Evolutionary conservation across 2,329 filamentous ascomycete genomes (phyloP), one percentile per base, ranked within the genome.

Genomic region (Aspergillus neoniger): DNA sequence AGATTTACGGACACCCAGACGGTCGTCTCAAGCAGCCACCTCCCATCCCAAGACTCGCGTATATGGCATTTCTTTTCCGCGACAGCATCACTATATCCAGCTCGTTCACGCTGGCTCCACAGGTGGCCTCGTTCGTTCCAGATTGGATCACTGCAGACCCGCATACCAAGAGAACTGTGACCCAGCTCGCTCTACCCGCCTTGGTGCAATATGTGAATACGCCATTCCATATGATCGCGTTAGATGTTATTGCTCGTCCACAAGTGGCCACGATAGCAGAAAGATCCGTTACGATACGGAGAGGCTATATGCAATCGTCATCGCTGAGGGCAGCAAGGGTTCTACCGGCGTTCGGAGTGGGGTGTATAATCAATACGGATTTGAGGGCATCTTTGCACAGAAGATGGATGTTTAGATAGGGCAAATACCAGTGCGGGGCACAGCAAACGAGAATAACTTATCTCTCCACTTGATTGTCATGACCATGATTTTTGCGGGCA

Each of bases 71-170:
- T 78, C 87, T 91, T 1, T 68, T 88, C 44, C 86, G 92, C 68
- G 92, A 96, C 79, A 90, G 87, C 74, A 78, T 96, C 60, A 96
- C 92, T 55, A 92, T 96, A 68, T 96, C 95, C 72, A 71, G 71
- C 1, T 73, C 69, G 0, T 74, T 74, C 17, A 73, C 70, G 1
- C 61, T 74, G 17, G 70, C 70, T 1, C 68, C 67, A 0, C 57
- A 57, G 38, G 62, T 67, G 21, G 65, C 71, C 4, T 62, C 43
- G 2, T 41, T 51, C 1, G 70, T 74, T 44, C 70, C 70, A 3
- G 65, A 72, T 39, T 48, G 52, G 7, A 38, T 70, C n/a, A 52
- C 67, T 2, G 19, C 59, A 1, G 63, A 71, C 48, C 65, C 65
- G 1, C 63, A 67, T 38, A 62, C 67, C 1, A 72, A 68, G 43